These are phyloP conservation scores for Myxozyma lipomycoides DNA, from an alignment of 805 yeast species.

Conservation along the genomic window DNA sequence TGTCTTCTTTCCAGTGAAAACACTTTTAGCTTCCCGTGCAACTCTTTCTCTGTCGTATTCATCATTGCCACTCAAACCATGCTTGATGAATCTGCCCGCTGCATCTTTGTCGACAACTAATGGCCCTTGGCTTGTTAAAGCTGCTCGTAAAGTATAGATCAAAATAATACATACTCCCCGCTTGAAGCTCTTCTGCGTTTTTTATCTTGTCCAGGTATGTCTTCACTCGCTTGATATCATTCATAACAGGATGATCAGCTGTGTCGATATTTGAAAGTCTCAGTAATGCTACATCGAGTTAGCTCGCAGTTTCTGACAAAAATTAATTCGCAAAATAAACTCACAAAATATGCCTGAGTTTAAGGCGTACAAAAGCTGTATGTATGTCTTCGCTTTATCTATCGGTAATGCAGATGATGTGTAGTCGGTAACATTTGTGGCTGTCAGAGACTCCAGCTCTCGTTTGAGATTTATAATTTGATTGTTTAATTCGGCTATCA, in stretches of 20 bases:
- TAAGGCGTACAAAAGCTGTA: conserved; percentile 16
- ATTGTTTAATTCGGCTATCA: neutral
- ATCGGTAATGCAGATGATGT: conserved; percentile 6
- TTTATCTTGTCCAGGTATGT: conserved; percentile 21
- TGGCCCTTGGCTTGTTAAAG: conserved; percentile 7
- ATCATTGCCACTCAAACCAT: conserved; percentile 22
- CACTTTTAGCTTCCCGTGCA: neutral
- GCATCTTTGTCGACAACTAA: conserved; percentile 17
- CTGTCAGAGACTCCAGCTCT: conserved; percentile 7
- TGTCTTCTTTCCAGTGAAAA: neutral
- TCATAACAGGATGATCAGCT: conserved; percentile 16
- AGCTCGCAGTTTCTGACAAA: neutral
- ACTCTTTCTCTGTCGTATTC: conserved; percentile 11
- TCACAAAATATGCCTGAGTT: conserved; percentile 21
- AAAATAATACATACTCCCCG: conserved; percentile 21
- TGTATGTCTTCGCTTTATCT: conserved; percentile 20
- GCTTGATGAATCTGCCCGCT: conserved; percentile 24
- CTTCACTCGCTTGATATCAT: conserved; percentile 21
- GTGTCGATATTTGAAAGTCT: conserved; percentile 9
- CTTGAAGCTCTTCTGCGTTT: conserved; percentile 21
- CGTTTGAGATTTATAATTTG: conserved; percentile 3
- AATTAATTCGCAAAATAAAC: neutral
- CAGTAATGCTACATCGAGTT: conserved; percentile 14
- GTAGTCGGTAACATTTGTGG: conserved; percentile 1
- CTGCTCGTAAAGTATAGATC: neutral